phyloP scores from a whole-genome alignment of 768 basidiomycete genomes.

The Boletus pseudo-olivaceus region DNA sequence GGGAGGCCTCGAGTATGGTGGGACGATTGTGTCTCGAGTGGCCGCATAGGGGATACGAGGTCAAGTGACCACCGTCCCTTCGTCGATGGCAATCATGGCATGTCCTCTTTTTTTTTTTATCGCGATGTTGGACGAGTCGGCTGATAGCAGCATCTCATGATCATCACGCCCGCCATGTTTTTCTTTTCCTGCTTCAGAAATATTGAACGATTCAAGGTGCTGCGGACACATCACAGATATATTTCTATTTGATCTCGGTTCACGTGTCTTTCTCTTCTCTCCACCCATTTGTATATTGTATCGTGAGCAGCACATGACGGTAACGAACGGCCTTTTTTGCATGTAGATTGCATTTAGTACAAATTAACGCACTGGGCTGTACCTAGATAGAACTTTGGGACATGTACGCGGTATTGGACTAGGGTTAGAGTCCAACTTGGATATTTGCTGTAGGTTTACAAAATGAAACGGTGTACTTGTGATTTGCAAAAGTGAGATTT shows the following conservation, averaged over 20 bases:
- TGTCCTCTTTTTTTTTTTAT: neutral
- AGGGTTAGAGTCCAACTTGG: neutral
- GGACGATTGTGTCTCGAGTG: slow-evolving; percentile 36
- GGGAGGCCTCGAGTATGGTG: slow-evolving; percentile 30
- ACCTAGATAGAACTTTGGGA: slow-evolving; percentile 1
- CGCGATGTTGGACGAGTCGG: neutral
- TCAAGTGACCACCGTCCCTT: neutral
- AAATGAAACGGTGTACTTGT: neutral
- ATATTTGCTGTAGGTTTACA: neutral
- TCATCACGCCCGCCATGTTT: neutral
- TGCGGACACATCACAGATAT: slow-evolving; percentile 16
- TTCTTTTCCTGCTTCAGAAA: neutral
- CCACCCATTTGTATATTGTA: slow-evolving; percentile 6
- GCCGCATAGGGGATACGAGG: slow-evolving; percentile 17
- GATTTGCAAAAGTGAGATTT: neutral
- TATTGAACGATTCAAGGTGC: neutral
- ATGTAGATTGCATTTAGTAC: slow-evolving; percentile 3
- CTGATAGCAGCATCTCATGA: neutral
- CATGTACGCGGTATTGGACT: neutral
- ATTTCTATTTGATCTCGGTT: slow-evolving; percentile 7
- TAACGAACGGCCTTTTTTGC: neutral
- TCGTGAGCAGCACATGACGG: slow-evolving; percentile 3
- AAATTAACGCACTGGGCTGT: neutral
- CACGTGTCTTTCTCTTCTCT: slow-evolving; percentile 3
- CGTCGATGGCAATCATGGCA: neutral